Evolutionary conservation across 1,284 basidiomycete genomes (phyloP), one percentile per base, ranked within the genome.

Genomic region (Ustilago shanxiensis): DNA sequence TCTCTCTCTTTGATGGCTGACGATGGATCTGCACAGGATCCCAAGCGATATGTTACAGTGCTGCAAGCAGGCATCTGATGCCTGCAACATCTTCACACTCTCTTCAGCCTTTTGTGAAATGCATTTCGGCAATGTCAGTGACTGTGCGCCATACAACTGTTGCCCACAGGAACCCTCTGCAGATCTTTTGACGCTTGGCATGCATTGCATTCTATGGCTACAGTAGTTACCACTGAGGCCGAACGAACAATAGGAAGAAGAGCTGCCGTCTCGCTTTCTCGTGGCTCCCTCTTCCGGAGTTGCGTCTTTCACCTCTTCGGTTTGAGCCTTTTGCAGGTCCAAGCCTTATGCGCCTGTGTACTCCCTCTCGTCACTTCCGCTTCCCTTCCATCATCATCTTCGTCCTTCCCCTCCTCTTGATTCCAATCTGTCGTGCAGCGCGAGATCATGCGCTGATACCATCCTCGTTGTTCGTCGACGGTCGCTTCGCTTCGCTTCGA

Each of bases 131-230:
- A 35, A 24, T 33, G 41, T 9, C 26, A 16, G 10, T 14, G 9
- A 49, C 8, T 28, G 24, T 49, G 28, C 47, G 47, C 47, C 47
- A 49, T 24, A 44, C 41, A 20, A n/a, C 20, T 52, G 35, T 37
- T 22, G 33, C 5, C 18, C 11, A 52, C 28, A 14, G n/a, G n/a
- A 31, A 52, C 7, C 18, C 49, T 33, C 16, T 52, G 58, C 24
- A n/a, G 58, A 60, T 60, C 58, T 44, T 49, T 62, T 41, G 53
- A 51, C 61, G 53, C 61, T 63, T 63, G 61, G 61, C 61, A 44
- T 57, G 61, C 61, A 63, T 35, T 53, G 22, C 44, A 47, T 35
- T 39, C 47, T 20, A n/a, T 20, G 18, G n/a, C n/a, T n/a, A n/a
- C n/a, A n/a, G n/a, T n/a, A n/a, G n/a, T n/a, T n/a, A 44, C 18